phyloP scores from a whole-genome alignment of 352 stramenopile species.

The Phytophthora meadii region DNA sequence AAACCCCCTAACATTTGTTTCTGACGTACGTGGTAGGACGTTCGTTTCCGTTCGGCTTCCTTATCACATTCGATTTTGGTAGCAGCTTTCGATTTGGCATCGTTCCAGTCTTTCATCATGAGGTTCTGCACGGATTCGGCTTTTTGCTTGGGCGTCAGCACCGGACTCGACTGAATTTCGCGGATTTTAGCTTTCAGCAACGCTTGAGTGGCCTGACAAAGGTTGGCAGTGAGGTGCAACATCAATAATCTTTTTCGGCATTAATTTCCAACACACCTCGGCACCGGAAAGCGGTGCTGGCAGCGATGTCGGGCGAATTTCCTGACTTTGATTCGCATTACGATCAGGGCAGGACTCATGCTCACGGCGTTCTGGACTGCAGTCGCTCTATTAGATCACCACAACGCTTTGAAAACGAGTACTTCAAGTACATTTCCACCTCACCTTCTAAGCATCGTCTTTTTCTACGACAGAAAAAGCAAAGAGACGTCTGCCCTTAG shows the following conservation, averaged over 20 bases:
- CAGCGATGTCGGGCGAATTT: slow-evolving; percentile 48
- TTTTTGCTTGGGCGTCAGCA: slow-evolving; percentile 83
- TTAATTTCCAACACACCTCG: slow-evolving; percentile 40
- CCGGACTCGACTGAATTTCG: slow-evolving; percentile 80
- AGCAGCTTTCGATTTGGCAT: slow-evolving; percentile 63
- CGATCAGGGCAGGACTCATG: slow-evolving; percentile 41
- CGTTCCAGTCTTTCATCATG: slow-evolving; percentile 89
- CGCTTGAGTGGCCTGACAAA: slow-evolving; percentile 56
- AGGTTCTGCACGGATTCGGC: slow-evolving; percentile 83
- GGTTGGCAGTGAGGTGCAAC: too few species aligned
- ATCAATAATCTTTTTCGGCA: neutral
- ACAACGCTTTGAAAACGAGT: too few species aligned
- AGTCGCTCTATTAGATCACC: neutral
- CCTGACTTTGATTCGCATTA: slow-evolving; percentile 44
- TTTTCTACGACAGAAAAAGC: too few species aligned
- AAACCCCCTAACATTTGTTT: neutral
- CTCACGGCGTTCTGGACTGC: slow-evolving; percentile 39
- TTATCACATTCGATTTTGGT: slow-evolving; percentile 51
- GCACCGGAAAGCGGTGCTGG: slow-evolving; percentile 62
- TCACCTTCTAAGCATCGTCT: slow-evolving; percentile 29
- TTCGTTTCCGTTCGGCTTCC: slow-evolving; percentile 52
- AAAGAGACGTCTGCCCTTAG: neutral
- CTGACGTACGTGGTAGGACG: slow-evolving; percentile 66
- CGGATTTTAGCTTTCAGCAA: slow-evolving; percentile 77
- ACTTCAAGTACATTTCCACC: neutral